A percentile compares a stretch with the other conserved stretches of the same genome.
phyloP scores from a whole-genome alignment of 2,329 filamentous ascomycete species.

The Penicillium polonicum region DNA sequence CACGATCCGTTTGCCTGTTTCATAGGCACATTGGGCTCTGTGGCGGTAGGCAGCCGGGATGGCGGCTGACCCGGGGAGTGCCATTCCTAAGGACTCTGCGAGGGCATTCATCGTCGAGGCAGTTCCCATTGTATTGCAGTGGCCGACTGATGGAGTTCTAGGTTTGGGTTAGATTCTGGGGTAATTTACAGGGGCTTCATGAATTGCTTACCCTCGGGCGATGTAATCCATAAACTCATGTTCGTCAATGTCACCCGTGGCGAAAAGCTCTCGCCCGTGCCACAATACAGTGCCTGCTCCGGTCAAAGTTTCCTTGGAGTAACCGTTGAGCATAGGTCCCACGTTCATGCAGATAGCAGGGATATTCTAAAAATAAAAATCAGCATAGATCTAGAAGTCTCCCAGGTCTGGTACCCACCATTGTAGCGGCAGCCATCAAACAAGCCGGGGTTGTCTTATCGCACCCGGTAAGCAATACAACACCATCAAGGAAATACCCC shows the following conservation, averaged over 20 bases:
- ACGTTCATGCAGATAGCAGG: constrained; percentile 54
- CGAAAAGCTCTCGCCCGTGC: constrained; percentile 51
- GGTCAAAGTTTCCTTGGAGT: constrained; percentile 41
- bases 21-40: constrained; percentile 49
- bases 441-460: constrained; percentile 55
- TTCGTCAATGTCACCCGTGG: constrained; percentile 48
- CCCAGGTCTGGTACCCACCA: constrained; percentile 32
- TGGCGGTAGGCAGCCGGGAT: constrained; percentile 54
- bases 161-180: background rate
- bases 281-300: constrained; percentile 51
- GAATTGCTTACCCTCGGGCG: constrained; percentile 36
- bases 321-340: constrained; percentile 55
- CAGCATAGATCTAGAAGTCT: background rate
- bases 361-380: constrained; percentile 41
- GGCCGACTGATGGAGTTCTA: constrained; percentile 49
- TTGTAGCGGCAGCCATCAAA: constrained; percentile 53
- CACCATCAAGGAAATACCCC: constrained; percentile 52
- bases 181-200: background rate
- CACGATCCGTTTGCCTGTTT: constrained; percentile 51
- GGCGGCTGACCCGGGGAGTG: constrained; percentile 51
- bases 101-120: constrained; percentile 55
- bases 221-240: constrained; percentile 50
- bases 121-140: constrained; percentile 57
- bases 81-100: constrained; percentile 55
- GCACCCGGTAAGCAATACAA: constrained; percentile 53